Evolutionary conservation across 2,329 filamentous ascomycete species (phyloP).

Genomic region (Penicillium nordicum): DNA sequence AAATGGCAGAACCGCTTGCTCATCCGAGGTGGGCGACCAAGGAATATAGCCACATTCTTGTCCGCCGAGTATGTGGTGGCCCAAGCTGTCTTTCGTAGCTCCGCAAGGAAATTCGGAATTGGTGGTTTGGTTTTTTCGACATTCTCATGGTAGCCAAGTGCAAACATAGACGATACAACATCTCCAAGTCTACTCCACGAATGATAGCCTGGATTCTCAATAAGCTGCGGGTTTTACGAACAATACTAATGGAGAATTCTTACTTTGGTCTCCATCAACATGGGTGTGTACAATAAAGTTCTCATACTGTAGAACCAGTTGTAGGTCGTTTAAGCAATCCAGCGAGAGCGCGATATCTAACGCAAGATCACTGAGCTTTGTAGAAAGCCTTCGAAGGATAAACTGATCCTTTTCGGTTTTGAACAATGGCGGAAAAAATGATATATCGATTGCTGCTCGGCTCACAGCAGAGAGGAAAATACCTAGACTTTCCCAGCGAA

Average conservation of each 20-base stretch:
- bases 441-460: slow-evolving; percentile 34
- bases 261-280: slow-evolving; percentile 47
- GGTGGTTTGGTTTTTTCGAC: slow-evolving; percentile 26
- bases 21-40: slow-evolving; percentile 48
- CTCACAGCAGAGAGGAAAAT: slow-evolving; percentile 38
- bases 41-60: slow-evolving; percentile 48
- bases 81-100: slow-evolving; percentile 41
- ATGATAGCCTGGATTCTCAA: slow-evolving; percentile 37
- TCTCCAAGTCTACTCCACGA: slow-evolving; percentile 49
- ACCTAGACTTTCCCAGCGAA: slow-evolving; percentile 41
- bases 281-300: slow-evolving; percentile 46
- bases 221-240: not conserved
- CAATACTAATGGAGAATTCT: slow-evolving; percentile 6
- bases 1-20: slow-evolving; percentile 41
- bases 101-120: slow-evolving; percentile 36
- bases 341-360: slow-evolving; percentile 37
- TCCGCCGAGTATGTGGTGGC: slow-evolving; percentile 45
- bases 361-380: slow-evolving; percentile 34
- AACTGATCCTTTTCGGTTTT: slow-evolving; percentile 27
- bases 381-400: slow-evolving; percentile 23
- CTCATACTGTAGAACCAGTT: slow-evolving; percentile 47
- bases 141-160: slow-evolving; percentile 47
- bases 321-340: slow-evolving; percentile 44
- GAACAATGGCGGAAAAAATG: slow-evolving; percentile 31
- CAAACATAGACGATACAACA: slow-evolving; percentile 44